Conservation (phyloP, 371 early-diverging fungal species). For the Mucor irregularis region DNA sequence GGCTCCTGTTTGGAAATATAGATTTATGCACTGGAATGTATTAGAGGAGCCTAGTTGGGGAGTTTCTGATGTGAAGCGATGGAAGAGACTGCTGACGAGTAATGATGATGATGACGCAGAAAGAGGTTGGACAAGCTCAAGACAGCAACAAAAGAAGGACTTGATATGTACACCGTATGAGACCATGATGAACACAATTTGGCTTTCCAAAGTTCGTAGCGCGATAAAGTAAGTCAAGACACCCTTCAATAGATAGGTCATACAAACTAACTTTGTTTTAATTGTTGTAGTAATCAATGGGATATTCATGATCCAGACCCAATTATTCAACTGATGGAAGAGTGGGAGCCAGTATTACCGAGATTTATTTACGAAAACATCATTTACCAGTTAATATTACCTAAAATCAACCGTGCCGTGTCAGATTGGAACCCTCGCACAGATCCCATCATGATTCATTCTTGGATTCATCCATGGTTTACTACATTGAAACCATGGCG, state of each 20-base stretch:
- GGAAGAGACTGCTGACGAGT: conserved; percentile 49
- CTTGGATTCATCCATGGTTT: conserved; percentile 88
- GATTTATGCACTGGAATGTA: conserved; percentile 65
- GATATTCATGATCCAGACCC: conserved; percentile 68
- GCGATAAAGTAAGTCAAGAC: conserved; percentile 67
- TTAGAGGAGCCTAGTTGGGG: conserved; percentile 63
- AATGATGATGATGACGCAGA: conserved; percentile 34
- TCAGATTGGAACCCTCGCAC: conserved; percentile 71
- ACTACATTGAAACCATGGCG: conserved; percentile 63
- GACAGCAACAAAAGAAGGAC: conserved; percentile 8
- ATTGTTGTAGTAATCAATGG: conserved; percentile 66
- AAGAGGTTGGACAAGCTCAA: conserved; percentile 10
- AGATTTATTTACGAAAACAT: conserved; percentile 75
- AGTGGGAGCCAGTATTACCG: conserved; percentile 76
- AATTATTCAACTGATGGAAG: conserved; percentile 65
- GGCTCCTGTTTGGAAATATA: conserved; percentile 59
- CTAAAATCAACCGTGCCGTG: conserved; percentile 68
- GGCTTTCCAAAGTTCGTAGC: conserved; percentile 79
- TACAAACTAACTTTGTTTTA: conserved; percentile 5
- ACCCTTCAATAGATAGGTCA: conserved; percentile 1
- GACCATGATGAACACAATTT: conserved; percentile 71
- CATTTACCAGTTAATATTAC: conserved; percentile 73
- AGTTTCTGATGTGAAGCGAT: conserved; percentile 49
- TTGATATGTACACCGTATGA: conserved; percentile 71
- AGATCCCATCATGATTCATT: conserved; percentile 70